Base-by-base conservation (phyloP, 2,329 filamentous ascomycete genomes). In the Grosmannia huntii region DNA sequence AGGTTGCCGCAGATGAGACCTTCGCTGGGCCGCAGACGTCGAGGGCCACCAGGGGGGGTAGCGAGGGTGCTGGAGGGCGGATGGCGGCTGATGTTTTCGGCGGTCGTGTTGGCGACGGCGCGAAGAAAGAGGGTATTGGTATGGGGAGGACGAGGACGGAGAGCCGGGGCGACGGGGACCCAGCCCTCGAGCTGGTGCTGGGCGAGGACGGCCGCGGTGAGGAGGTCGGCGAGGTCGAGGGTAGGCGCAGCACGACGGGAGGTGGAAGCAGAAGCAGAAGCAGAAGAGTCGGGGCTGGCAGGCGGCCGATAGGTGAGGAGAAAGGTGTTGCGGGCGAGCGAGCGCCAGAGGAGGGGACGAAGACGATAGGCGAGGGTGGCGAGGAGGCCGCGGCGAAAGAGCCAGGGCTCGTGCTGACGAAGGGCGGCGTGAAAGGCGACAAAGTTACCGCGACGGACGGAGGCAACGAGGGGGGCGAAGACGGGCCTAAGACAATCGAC, bases 261-360 rank as follows among this genome's bases (percentile, higher is more conserved):
- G 60, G 71, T 36, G 33, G 33, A 36, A 7, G 23, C n/a, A n/a
- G n/a, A n/a, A 50, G 38, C 7, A 28, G 57, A 36, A 52, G 49
- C 38, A 68, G 16, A 36, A 6, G 53, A 19, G 25, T 52, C 56
- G 27, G 57, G 55, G 55, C 5, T 25, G 49, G 48, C n/a, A 1
- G 86, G 86, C 48, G 83, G 82, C n/a, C 84, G 79, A 62, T 91
- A 94, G 19, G 83, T 87, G 14, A 94, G 76, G 11, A 92, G 72
- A 69, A 95, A 96, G 0, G 85, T 83, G 63, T 84, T 86, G 33
- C 90, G 82, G 21, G 87, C 82, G 7, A 97, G 78, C 1, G 87
- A 87, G 16, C 92, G 84, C 90, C 90, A 96, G 14, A 95, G 81
- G 2, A 95, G 76, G 1, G 89, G 83, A 58, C 94, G 87, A 59